phyloP scores from a whole-genome alignment of 202 grass and related monocot species.

The Panicum virgatum region DNA sequence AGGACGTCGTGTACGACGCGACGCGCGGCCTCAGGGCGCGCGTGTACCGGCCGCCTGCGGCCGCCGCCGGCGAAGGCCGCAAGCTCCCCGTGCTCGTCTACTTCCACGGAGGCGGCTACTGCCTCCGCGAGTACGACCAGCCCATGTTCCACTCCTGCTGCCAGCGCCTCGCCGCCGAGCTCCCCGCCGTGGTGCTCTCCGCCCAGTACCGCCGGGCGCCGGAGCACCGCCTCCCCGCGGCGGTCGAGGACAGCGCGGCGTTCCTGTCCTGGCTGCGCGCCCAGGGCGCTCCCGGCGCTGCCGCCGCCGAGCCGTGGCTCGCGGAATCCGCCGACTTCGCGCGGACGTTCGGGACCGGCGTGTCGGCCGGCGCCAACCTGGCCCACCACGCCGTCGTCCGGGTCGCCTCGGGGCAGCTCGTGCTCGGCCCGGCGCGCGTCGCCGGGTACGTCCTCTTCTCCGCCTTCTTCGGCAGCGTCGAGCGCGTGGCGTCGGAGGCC shows the following conservation, averaged over 20 bases:
- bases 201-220: conserved; percentile 61
- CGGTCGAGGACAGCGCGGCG: conserved; percentile 43
- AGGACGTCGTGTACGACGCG: conserved; percentile 22
- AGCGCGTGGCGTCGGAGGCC: conserved; percentile 32
- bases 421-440: neutral
- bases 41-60: neutral
- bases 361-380: conserved; percentile 58
- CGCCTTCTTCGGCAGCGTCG: conserved; percentile 48
- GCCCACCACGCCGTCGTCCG: conserved; percentile 43
- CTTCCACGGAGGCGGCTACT: conserved; percentile 72
- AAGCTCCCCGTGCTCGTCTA: conserved; percentile 50
- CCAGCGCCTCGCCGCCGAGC: conserved; percentile 39
- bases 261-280: conserved; percentile 51
- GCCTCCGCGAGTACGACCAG: conserved; percentile 6
- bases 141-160: conserved; percentile 15
- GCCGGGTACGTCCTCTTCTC: conserved; percentile 47
- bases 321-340: conserved; percentile 21
- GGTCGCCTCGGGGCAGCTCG: neutral
- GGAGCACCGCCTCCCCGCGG: conserved; percentile 53
- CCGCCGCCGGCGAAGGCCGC: neutral
- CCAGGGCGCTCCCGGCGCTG: neutral
- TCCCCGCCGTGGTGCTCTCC: conserved; percentile 47
- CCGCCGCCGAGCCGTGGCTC: conserved; percentile 5
- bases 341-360: conserved; percentile 50
- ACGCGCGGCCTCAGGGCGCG: conserved; percentile 33